phyloP scores from a whole-genome alignment of 2,329 filamentous ascomycete species.

The Rutstroemia sp. region DNA sequence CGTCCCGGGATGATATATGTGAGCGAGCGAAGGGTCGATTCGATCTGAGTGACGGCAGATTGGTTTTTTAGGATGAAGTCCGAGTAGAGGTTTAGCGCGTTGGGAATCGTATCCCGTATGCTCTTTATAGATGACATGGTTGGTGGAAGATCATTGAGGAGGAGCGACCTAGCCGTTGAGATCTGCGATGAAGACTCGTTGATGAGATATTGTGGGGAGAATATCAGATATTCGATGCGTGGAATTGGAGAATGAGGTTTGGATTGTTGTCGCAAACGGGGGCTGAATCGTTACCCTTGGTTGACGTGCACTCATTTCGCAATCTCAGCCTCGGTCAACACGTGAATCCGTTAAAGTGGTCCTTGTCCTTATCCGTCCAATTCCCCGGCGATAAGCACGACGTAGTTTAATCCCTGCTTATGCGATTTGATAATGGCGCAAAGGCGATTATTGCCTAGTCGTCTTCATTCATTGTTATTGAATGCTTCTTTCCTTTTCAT shows the following conservation, averaged over 20 bases:
- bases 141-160: not conserved
- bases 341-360: slow-evolving; percentile 5
- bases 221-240: not conserved
- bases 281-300: not conserved
- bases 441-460: not conserved
- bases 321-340: slow-evolving; percentile 9
- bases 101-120: slow-evolving; percentile 27
- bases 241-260: not conserved
- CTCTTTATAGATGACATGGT: slow-evolving; percentile 13
- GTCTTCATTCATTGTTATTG: not conserved
- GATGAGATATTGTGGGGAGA: not conserved
- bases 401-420: not conserved
- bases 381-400: slow-evolving; percentile 1
- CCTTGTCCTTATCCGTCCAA: not conserved
- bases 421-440: not conserved
- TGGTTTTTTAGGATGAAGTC: slow-evolving; percentile 95
- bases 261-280: slow-evolving; percentile 2
- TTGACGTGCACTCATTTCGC: not conserved
- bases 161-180: not conserved
- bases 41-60: slow-evolving; percentile 88
- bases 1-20: slow-evolving; percentile 94
- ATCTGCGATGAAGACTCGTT: not conserved
- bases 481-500: not conserved
- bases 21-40: slow-evolving; percentile 83
- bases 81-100: slow-evolving; percentile 59